Evolutionary conservation across 805 yeast species (phyloP).

Genomic region (Dipodascopsis tothii): DNA sequence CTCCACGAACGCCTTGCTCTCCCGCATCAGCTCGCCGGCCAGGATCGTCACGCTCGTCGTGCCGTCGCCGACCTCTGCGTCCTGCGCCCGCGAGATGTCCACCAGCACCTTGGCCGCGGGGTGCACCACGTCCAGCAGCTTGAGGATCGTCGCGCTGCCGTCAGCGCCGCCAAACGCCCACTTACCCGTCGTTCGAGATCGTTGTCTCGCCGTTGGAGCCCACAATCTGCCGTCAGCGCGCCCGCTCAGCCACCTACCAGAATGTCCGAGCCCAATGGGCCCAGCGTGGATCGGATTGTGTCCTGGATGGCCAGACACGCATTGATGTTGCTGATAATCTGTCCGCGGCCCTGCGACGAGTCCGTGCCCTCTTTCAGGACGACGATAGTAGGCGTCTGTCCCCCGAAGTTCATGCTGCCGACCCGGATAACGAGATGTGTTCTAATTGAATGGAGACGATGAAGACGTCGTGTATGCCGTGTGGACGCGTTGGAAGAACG

Average conservation of each 20-base stretch:
- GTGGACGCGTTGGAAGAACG: too few relatives aligned
- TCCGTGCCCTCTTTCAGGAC: constrained; percentile 98
- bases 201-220: constrained; percentile 79
- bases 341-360: constrained; percentile 93
- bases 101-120: constrained; percentile 97
- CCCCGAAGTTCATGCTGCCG: constrained; percentile 90
- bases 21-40: constrained; percentile 84
- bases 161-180: neutral
- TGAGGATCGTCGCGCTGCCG: constrained; percentile 78
- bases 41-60: constrained; percentile 92
- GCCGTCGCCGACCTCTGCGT: constrained; percentile 97
- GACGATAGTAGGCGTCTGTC: constrained; percentile 95
- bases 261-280: constrained; percentile 96
- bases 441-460: too few relatives aligned
- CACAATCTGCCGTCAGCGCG: constrained; percentile 44
- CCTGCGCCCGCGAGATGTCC: constrained; percentile 91
- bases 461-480: too few relatives aligned
- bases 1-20: constrained; percentile 82
- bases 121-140: constrained; percentile 87
- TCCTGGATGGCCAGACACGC: constrained; percentile 97
- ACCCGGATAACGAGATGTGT: too few relatives aligned
- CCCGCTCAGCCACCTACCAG: constrained; percentile 31
- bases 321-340: constrained; percentile 87
- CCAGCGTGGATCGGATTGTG: constrained; percentile 86
- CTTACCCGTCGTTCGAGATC: constrained; percentile 77